phyloP scores from a whole-genome alignment of 1,139 yeast genomes.

The Suhomyces bolitotheri region DNA sequence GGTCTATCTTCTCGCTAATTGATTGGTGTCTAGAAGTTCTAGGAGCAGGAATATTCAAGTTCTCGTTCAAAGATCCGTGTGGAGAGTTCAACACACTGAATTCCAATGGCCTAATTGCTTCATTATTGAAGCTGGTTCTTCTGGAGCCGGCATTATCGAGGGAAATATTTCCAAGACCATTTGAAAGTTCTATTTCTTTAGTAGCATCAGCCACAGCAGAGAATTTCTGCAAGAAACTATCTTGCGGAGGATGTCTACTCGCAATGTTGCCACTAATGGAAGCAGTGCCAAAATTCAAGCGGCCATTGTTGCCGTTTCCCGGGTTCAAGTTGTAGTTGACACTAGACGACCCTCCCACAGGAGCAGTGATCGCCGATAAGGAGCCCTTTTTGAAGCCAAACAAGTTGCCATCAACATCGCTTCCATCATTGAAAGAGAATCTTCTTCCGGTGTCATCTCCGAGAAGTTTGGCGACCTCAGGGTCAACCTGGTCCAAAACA shows the following conservation, averaged over 20 bases:
- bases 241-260: conserved; percentile 48
- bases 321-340: conserved; percentile 13
- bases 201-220: conserved; percentile 80
- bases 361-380: conserved; percentile 48
- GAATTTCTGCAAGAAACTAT: conserved; percentile 64
- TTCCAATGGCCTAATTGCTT: conserved; percentile 23
- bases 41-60: conserved; percentile 44
- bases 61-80: conserved; percentile 53
- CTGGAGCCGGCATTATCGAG: conserved; percentile 36
- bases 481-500: conserved; percentile 43
- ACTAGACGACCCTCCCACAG: conserved; percentile 30
- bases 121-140: conserved; percentile 50
- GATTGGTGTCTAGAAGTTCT: conserved; percentile 55
- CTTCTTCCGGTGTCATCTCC: conserved; percentile 22
- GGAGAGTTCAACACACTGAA: conserved; percentile 33
- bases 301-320: conserved; percentile 13
- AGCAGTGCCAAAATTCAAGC: conserved; percentile 55
- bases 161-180: conserved; percentile 29
- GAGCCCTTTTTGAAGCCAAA: conserved; percentile 52
- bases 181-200: conserved; percentile 62
- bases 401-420: conserved; percentile 43
- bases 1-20: conserved; percentile 65
- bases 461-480: conserved; percentile 49
- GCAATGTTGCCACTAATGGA: conserved; percentile 62
- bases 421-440: conserved; percentile 46